phyloP scores from a whole-genome alignment of 306 rosid genomes.

The Erythrophleum fordii region DNA sequence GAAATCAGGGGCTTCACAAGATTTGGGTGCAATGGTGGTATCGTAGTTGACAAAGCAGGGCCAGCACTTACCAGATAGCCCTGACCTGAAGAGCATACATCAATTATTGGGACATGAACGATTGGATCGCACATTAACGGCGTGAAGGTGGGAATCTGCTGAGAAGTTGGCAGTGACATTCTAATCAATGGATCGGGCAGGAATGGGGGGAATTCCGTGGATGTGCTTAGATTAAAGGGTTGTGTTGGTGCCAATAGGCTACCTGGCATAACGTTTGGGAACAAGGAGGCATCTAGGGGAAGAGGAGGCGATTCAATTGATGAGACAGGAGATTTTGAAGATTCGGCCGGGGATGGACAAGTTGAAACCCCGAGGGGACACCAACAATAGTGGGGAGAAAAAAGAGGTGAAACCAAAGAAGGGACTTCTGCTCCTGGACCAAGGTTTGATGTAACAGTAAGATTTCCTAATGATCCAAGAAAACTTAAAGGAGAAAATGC shows the following conservation, averaged over 20 bases:
- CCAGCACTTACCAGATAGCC: constrained; percentile 95
- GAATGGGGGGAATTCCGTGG: constrained; percentile 77
- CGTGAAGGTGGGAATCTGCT: constrained; percentile 88
- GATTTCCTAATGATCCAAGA: constrained; percentile 66
- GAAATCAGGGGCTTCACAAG: constrained; percentile 75
- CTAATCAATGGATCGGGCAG: constrained; percentile 76
- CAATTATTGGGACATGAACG: constrained; percentile 91
- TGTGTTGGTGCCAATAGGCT: constrained; percentile 64
- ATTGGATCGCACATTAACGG: constrained; percentile 94
- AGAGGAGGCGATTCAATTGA: constrained; percentile 46
- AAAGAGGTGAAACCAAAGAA: constrained; percentile 61
- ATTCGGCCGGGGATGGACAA: constrained; percentile 53
- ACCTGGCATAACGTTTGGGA: constrained; percentile 59
- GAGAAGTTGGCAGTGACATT: constrained; percentile 69
- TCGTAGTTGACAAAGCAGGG: constrained; percentile 73
- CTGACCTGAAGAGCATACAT: constrained; percentile 90
- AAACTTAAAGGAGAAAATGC: constrained; percentile 57
- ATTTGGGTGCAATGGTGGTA: constrained; percentile 74
- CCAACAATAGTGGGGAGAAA: constrained; percentile 93
- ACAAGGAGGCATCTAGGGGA: constrained; percentile 71
- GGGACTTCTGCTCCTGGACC: constrained; percentile 55
- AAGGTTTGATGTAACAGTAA: constrained; percentile 50
- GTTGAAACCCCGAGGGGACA: constrained; percentile 74
- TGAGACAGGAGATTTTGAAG: constrained; percentile 48
- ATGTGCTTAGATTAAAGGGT: constrained; percentile 55